These are phyloP conservation scores for Dissophora globulifera DNA, from an alignment of 192 early-diverging fungal species.

Conservation along the genomic window DNA sequence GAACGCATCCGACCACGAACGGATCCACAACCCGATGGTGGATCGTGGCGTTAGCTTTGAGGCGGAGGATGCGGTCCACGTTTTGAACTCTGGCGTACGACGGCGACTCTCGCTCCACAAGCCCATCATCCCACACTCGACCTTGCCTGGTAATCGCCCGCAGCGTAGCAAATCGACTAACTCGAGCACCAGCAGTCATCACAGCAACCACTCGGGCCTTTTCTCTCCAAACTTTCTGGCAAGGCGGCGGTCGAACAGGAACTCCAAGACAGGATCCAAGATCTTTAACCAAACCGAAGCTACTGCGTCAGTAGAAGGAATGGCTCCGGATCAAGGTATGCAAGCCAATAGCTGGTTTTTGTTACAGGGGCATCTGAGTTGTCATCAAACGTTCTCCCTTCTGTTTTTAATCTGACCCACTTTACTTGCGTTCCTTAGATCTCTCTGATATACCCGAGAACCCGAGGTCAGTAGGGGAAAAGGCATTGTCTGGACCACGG, in stretches of 20 bases:
- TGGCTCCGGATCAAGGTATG: slow-evolving; percentile 4
- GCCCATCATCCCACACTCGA: slow-evolving; percentile 33
- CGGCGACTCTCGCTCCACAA: slow-evolving; percentile 33
- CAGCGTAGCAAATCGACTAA: slow-evolving; percentile 40
- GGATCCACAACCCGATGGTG: slow-evolving; percentile 11
- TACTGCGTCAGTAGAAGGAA: neutral
- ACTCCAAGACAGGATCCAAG: slow-evolving; percentile 32
- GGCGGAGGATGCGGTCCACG: slow-evolving; percentile 20
- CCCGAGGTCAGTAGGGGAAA: neutral
- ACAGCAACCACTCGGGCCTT: slow-evolving; percentile 24
- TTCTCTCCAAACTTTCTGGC: slow-evolving; percentile 21
- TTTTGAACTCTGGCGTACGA: slow-evolving; percentile 21
- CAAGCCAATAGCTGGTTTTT: too few relatives aligned
- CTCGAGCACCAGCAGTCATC: slow-evolving; percentile 40
- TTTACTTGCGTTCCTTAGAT: slow-evolving; percentile 15
- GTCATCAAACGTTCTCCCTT: too few relatives aligned
- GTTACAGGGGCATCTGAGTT: too few relatives aligned
- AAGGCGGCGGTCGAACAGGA: slow-evolving; percentile 25
- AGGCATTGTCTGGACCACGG: neutral
- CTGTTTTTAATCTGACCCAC: neutral
- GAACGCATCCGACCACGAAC: slow-evolving; percentile 36
- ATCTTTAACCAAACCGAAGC: slow-evolving; percentile 1
- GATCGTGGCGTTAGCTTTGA: slow-evolving; percentile 16
- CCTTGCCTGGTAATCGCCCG: slow-evolving; percentile 30
- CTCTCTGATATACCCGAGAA: slow-evolving; percentile 19